phyloP scores from a whole-genome alignment of 2,329 filamentous ascomycete genomes.

The Penicillium concentricum region DNA sequence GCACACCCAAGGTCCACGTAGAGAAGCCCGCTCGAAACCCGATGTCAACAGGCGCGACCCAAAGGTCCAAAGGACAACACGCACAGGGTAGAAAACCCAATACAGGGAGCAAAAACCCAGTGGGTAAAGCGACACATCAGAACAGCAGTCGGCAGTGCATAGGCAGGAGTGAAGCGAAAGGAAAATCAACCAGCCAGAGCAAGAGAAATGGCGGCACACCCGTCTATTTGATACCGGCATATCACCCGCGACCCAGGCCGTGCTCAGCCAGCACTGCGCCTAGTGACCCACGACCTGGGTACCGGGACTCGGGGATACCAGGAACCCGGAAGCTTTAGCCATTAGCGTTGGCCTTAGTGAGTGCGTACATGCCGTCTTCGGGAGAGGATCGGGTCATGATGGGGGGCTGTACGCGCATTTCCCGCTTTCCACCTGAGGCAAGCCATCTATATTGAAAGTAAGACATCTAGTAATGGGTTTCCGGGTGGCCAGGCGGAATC shows the following conservation, averaged over 20 bases:
- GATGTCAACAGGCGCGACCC: neutral
- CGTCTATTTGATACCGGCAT: neutral
- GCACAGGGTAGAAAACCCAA: neutral
- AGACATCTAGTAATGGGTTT: neutral
- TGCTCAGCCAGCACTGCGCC: neutral
- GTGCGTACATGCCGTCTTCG: neutral
- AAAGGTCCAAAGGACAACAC: neutral
- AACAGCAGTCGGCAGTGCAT: neutral
- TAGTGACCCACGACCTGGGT: neutral
- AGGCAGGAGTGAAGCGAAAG: neutral
- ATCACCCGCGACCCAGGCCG: slow-evolving; percentile 5
- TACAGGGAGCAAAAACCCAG: neutral
- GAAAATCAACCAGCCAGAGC: neutral
- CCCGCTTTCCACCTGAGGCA: neutral
- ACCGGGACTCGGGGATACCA: neutral
- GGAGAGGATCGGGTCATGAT: neutral
- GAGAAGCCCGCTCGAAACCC: neutral
- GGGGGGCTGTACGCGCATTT: neutral
- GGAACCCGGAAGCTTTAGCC: neutral
- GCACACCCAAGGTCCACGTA: neutral
- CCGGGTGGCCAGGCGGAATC: neutral
- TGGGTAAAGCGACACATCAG: neutral
- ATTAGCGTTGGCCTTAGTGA: neutral
- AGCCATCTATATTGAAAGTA: neutral
- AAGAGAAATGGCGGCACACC: neutral